Evolutionary conservation across 2,329 filamentous ascomycete genomes (phyloP).

Genomic region (Diaporthe caulivora): DNA sequence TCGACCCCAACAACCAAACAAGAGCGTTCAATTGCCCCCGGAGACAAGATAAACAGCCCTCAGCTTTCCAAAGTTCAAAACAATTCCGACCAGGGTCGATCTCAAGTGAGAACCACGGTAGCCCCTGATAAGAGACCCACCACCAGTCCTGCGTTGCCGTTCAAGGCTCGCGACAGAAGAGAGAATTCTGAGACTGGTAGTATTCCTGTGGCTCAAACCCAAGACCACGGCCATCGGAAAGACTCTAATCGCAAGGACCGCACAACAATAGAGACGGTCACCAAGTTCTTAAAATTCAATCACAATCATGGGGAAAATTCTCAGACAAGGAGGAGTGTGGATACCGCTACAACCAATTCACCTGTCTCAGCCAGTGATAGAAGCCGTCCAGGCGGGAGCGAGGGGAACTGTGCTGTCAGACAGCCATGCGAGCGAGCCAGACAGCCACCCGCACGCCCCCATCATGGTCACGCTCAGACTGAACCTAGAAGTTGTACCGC

Average conservation of each 20-base stretch:
- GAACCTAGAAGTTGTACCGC: too few relatives aligned
- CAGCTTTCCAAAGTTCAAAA: neutral
- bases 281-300: neutral
- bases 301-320: neutral
- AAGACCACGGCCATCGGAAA: neutral
- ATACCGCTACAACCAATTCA: neutral
- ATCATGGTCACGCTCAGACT: neutral
- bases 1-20: neutral
- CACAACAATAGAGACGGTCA: accelerated
- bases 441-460: too few relatives aligned
- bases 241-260: too few relatives aligned
- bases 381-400: too few relatives aligned
- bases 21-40: neutral
- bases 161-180: neutral
- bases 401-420: neutral
- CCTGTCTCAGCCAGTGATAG: too few relatives aligned
- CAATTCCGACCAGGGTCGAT: accelerated
- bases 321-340: neutral
- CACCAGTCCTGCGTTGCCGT: too few relatives aligned
- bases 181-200: neutral
- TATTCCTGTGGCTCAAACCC: too few relatives aligned
- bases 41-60: neutral
- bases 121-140: neutral
- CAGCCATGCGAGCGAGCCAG: too few relatives aligned
- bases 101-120: too few relatives aligned